Evolutionary conservation across 768 basidiomycete species (phyloP), one percentile per base, ranked within the genome.

Genomic region (Lepiota brunneoincarnata): DNA sequence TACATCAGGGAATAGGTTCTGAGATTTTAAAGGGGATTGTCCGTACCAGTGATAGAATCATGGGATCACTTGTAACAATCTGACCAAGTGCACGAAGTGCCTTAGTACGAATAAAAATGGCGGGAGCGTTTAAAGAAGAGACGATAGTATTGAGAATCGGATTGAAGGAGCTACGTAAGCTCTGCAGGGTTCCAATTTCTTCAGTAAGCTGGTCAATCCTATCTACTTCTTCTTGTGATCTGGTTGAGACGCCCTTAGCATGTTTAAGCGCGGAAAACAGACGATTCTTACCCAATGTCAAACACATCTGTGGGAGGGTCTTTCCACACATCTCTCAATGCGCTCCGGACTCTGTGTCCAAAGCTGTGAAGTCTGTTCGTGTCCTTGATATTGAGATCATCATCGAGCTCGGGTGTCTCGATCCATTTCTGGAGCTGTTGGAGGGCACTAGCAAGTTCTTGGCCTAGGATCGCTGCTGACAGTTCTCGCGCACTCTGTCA

Each of bases 91-190:
- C 94, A 49, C 89, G 81, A 26, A 99, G 74, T 0, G 96, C 96
- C 67, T 98, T 98, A 0, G 94, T 95, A 28, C 97, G 84, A 77
- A 96, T 90, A 62, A 91, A 93, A 23, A 98, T 93, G 3, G 86
- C 82, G 3, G 90, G 81, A 0, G 91, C 89, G 62, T 96, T 92
- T 57, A 96, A 77, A 2, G 93, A 83, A 50, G 77, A 72, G 17
- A 98, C 67, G 26, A 97, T 84, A 34, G 88, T 84, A 17, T 83
- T 84, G 11, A 98, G 71, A 49, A 98, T 90, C 0, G 91, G 86
- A 40, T 89, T 83, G 67, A 96, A 95, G 2, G 90, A 91, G 58
- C 79, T 85, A 53, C 83, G 84, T 44, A 97, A 73, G 36, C 77
- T 81, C 56, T 93, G 91, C 12, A 87, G 77, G 0, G 82, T 83